Evolutionary conservation across 345 rosid species (phyloP).

Genomic region (Aquilaria sinensis): DNA sequence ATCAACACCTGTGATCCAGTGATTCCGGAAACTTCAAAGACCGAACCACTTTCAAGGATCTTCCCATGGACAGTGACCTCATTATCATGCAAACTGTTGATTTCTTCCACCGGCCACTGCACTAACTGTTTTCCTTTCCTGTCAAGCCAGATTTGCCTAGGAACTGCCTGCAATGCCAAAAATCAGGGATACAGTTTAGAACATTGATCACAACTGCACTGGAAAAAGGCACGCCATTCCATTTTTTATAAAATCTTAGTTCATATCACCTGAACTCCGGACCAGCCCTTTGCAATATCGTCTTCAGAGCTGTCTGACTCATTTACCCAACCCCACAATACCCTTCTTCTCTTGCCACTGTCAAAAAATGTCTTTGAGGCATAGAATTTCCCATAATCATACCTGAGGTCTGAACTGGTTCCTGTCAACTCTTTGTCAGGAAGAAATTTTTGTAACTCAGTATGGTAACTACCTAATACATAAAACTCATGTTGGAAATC

Average conservation of each 20-base stretch:
- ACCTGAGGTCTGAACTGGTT: slow-evolving; percentile 37
- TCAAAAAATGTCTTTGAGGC: slow-evolving; percentile 71
- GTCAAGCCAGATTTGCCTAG: slow-evolving; percentile 53
- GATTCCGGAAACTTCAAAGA: slow-evolving; percentile 40
- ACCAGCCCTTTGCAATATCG: slow-evolving; percentile 57
- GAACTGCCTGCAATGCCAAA: slow-evolving; percentile 38
- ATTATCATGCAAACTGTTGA: slow-evolving; percentile 27
- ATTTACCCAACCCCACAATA: slow-evolving; percentile 54
- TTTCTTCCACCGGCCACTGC: slow-evolving; percentile 70
- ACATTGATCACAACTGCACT: background rate
- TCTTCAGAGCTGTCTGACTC: slow-evolving; percentile 53
- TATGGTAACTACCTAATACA: slow-evolving; percentile 40
- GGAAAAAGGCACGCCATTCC: background rate
- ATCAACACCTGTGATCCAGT: slow-evolving; percentile 39
- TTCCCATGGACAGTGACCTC: slow-evolving; percentile 18
- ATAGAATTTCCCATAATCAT: slow-evolving; percentile 59
- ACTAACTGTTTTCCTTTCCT: slow-evolving; percentile 44
- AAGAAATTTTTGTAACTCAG: slow-evolving; percentile 29
- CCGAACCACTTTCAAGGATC: slow-evolving; percentile 25
- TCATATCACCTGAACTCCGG: slow-evolving; percentile 53
- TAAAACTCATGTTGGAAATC: slow-evolving; percentile 36
- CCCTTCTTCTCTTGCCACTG: slow-evolving; percentile 41
- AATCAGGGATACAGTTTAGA: background rate
- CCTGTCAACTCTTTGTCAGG: slow-evolving; percentile 36
- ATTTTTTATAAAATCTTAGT: background rate